phyloP scores from a whole-genome alignment of 2,329 filamentous ascomycete genomes.

The Colletotrichum liriopes region DNA sequence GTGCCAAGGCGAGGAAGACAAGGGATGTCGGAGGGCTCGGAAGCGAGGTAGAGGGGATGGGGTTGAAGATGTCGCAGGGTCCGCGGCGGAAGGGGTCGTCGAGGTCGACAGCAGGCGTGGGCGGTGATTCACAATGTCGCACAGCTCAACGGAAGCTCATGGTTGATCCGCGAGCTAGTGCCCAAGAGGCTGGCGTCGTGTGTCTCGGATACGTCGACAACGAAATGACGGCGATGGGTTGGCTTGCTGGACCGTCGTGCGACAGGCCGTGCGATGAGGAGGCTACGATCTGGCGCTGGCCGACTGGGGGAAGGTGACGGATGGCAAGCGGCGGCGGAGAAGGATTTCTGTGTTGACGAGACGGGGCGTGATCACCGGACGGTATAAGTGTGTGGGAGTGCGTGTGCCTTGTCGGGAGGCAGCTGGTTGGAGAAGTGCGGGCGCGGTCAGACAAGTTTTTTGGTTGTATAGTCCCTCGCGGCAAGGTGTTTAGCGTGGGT shows the following conservation, averaged over 20 bases:
- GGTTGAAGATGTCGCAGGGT: not conserved
- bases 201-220: conserved; percentile 23
- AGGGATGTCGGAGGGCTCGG: conserved; percentile 10
- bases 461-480: not conserved
- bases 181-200: conserved; percentile 8
- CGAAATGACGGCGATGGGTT: not conserved
- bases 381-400: not conserved
- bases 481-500: not conserved
- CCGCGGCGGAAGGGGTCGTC: conserved; percentile 1
- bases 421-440: conserved; percentile 23
- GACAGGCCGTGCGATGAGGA: conserved; percentile 19
- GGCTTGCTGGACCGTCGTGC: conserved; percentile 12
- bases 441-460: conserved; percentile 1
- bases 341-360: conserved; percentile 12
- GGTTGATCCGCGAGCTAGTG: conserved; percentile 13
- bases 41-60: not conserved
- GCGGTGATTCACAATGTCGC: conserved; percentile 39
- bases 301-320: not conserved
- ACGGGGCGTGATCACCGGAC: conserved; percentile 20
- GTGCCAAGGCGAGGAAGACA: not conserved
- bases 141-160: conserved; percentile 34
- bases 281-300: conserved; percentile 7
- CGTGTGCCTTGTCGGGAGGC: not conserved
- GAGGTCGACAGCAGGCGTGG: not conserved
- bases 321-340: conserved; percentile 6